phyloP scores from a whole-genome alignment of 768 basidiomycete species.

The Mycena maculata region DNA sequence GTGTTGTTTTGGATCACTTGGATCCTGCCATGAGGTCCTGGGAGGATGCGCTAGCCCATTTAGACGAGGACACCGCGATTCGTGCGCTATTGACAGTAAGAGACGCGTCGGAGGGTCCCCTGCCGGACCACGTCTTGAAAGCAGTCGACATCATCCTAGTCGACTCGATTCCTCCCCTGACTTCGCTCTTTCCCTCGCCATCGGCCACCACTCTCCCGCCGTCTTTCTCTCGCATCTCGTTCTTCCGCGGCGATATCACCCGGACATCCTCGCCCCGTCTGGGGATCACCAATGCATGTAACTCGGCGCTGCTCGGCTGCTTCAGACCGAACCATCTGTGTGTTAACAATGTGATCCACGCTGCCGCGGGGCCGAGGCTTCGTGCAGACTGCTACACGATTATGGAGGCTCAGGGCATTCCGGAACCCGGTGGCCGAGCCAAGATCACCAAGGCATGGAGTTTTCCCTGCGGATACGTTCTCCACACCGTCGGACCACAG shows the following conservation, averaged over 20 bases:
- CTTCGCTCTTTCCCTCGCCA: neutral
- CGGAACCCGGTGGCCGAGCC: constrained; percentile 13
- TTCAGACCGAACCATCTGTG: constrained; percentile 10
- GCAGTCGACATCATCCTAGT: constrained; percentile 15
- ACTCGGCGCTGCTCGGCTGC: constrained; percentile 12
- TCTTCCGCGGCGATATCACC: constrained; percentile 16
- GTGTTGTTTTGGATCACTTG: neutral
- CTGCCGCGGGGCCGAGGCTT: constrained; percentile 10
- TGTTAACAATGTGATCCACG: constrained; percentile 13
- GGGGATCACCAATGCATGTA: constrained; percentile 9
- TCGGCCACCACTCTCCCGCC: neutral
- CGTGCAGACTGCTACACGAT: constrained; percentile 18
- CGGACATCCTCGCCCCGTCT: constrained; percentile 14
- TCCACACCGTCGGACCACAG: constrained; percentile 19
- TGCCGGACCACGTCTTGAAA: neutral
- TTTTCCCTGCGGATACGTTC: constrained; percentile 13
- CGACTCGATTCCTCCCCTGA: neutral
- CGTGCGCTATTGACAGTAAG: constrained; percentile 7
- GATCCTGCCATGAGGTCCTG: too few species aligned
- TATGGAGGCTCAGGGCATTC: constrained; percentile 15
- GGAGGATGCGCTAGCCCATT: neutral
- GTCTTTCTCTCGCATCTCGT: constrained; percentile 4
- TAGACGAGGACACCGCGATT: neutral
- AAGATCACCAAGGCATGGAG: constrained; percentile 18
- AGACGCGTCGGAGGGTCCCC: neutral